Percentiles rank a stretch among this genome's conserved stretches.
phyloP scores from a whole-genome alignment of 2,329 filamentous ascomycete species.

The Botrytis byssoidea region DNA sequence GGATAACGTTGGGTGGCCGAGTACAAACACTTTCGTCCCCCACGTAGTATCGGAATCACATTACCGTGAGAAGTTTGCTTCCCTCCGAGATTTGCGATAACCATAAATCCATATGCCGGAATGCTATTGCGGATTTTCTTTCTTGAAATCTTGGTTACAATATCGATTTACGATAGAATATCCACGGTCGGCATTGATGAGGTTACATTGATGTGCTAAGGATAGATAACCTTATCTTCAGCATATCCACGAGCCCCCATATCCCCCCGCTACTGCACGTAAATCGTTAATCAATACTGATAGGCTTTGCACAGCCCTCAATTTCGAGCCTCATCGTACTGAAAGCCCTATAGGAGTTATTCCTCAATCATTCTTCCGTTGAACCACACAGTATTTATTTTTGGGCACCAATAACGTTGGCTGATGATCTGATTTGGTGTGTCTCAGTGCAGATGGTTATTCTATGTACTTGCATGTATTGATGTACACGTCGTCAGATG shows the following conservation, averaged over 20 bases:
- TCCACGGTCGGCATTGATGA: neutral
- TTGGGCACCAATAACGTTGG: neutral
- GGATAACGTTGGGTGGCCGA: neutral
- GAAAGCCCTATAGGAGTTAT: slow-evolving; percentile 12
- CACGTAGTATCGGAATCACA: neutral
- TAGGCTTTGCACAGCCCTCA: slow-evolving; percentile 6
- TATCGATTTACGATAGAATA: neutral
- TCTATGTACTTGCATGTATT: neutral
- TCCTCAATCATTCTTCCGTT: neutral
- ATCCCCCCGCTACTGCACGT: neutral
- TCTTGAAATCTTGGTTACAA: neutral
- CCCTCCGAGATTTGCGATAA: neutral
- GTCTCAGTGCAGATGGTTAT: neutral
- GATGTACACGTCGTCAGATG: neutral
- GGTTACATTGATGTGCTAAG: neutral
- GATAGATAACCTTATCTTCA: neutral
- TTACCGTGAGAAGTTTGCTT: neutral
- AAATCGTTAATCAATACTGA: neutral
- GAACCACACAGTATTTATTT: neutral
- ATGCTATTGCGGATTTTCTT: neutral
- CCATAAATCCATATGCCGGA: neutral
- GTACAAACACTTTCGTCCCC: slow-evolving; percentile 1
- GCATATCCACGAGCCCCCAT: neutral
- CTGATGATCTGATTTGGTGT: neutral
- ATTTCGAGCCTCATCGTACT: neutral